Evolutionary conservation across 768 basidiomycete species (phyloP).

Genomic region (Hirschioporus abietinus): DNA sequence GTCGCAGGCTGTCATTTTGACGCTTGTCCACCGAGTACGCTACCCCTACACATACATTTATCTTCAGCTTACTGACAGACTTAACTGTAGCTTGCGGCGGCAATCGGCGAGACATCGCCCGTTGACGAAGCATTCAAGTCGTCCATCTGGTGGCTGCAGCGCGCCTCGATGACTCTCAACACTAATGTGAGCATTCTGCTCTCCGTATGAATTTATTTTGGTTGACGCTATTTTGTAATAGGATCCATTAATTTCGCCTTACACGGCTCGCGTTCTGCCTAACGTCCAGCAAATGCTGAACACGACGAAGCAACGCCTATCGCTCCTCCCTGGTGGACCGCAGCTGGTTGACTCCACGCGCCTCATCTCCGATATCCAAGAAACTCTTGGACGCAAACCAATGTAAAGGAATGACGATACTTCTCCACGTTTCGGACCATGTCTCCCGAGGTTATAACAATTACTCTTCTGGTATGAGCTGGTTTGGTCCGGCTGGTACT

Average conservation of each 20-base stretch:
- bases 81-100: slow-evolving; percentile 54
- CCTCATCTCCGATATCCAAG: slow-evolving; percentile 70
- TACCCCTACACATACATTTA: background rate
- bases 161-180: slow-evolving; percentile 63
- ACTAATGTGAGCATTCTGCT: slow-evolving; percentile 48
- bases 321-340: slow-evolving; percentile 69
- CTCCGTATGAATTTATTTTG: slow-evolving; percentile 1
- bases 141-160: slow-evolving; percentile 84
- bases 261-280: slow-evolving; percentile 75
- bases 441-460: slow-evolving; percentile 1
- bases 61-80: slow-evolving; percentile 6
- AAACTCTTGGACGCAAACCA: slow-evolving; percentile 49
- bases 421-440: slow-evolving; percentile 6
- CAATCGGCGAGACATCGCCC: slow-evolving; percentile 71
- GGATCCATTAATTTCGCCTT: slow-evolving; percentile 80
- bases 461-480: background rate
- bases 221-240: slow-evolving; percentile 22
- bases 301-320: slow-evolving; percentile 73
- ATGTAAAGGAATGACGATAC: slow-evolving; percentile 2
- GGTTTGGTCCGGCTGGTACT: background rate
- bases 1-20: slow-evolving; percentile 81
- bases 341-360: slow-evolving; percentile 63
- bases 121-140: slow-evolving; percentile 78
- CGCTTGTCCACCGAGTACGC: slow-evolving; percentile 76
- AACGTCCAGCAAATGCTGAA: slow-evolving; percentile 73